Evolutionary conservation across 2,329 filamentous ascomycete genomes (phyloP).

Genomic region (Fusarium fujikuroi): DNA sequence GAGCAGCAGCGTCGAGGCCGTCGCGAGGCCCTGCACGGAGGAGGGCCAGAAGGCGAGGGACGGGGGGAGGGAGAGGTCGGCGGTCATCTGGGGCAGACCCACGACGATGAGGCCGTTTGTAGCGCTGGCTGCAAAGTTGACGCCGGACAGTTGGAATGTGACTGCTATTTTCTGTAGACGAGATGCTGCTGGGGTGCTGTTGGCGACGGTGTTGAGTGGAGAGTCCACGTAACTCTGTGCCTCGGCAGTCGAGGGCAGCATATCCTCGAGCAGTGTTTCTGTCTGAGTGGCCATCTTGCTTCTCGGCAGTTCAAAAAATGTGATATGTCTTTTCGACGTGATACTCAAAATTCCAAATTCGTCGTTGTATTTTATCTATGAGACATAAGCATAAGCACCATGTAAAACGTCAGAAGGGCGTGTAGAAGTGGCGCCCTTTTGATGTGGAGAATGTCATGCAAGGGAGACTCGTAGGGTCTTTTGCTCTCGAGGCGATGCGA

Average conservation of each 20-base stretch:
- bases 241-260: neutral
- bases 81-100: constrained; percentile 54
- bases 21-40: constrained; percentile 50
- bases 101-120: constrained; percentile 50
- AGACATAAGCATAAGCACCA: neutral
- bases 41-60: constrained; percentile 54
- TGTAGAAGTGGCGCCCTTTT: constrained; percentile 1
- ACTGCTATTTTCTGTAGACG: constrained; percentile 34
- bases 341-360: neutral
- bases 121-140: constrained; percentile 41
- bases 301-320: neutral
- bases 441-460: constrained; percentile 7
- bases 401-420: neutral
- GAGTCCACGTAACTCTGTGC: neutral
- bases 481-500: neutral
- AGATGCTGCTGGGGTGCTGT: neutral
- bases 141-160: constrained; percentile 39
- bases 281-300: constrained; percentile 8
- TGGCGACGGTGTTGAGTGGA: neutral
- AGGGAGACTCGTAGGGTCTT: neutral
- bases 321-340: neutral
- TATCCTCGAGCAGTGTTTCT: neutral
- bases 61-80: constrained; percentile 48
- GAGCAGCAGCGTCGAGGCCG: constrained; percentile 51
- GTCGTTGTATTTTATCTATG: neutral